Evolutionary conservation across 139 green algal genomes (phyloP).

Genomic region (Auxenochlorella pyrenoidosa): DNA sequence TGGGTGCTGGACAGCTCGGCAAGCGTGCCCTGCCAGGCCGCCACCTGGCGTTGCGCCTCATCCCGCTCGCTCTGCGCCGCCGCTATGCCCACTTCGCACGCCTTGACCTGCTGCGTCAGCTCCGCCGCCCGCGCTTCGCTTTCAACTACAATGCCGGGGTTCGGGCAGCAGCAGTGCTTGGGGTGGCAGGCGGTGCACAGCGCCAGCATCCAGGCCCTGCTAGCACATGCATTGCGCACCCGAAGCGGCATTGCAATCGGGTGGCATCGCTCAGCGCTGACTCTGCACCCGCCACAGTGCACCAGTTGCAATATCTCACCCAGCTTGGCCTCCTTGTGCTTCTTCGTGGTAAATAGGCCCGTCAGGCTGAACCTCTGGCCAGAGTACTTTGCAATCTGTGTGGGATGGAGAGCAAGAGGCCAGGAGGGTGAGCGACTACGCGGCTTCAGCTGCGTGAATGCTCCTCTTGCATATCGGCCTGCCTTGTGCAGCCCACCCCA

Average conservation of each 20-base stretch:
- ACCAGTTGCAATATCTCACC: background rate
- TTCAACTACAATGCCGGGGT: background rate
- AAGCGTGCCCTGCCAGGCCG: background rate
- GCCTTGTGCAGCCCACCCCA: no score
- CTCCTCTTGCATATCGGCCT: no score
- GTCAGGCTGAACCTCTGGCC: background rate
- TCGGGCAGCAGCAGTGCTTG: background rate
- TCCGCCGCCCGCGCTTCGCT: background rate
- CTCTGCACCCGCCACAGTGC: no score
- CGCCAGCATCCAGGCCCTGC: no score
- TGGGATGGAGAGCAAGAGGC: background rate
- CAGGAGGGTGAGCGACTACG: no score
- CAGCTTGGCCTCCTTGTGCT: slow-evolving; percentile 10
- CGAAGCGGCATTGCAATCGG: no score
- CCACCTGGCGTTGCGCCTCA: background rate
- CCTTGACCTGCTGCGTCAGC: background rate
- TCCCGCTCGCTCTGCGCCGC: background rate
- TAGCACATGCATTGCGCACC: no score
- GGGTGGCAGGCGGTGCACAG: no score
- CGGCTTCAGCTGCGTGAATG: no score
- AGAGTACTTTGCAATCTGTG: background rate
- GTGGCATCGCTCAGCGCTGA: no score
- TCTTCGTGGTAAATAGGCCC: background rate
- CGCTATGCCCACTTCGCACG: background rate
- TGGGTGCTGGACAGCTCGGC: background rate